phyloP scores from a whole-genome alignment of 2,329 filamentous ascomycete species.

The Fusarium verticillioides region DNA sequence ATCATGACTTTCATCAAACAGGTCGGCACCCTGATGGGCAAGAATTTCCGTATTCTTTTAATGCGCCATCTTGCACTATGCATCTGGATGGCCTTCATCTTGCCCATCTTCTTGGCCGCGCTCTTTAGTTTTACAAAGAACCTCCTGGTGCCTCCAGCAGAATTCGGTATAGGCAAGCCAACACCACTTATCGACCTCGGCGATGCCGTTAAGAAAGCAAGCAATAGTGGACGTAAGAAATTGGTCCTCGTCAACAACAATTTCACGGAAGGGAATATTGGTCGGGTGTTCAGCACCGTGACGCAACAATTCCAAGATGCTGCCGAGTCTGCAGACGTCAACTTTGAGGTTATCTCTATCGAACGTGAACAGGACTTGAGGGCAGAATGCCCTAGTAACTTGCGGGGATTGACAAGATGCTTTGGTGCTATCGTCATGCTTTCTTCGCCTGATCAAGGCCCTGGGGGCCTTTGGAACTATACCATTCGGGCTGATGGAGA shows the following conservation, averaged over 20 bases:
- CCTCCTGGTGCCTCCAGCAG: slow-evolving; percentile 81
- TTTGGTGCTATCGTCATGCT: slow-evolving; percentile 80
- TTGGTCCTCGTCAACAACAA: slow-evolving; percentile 85
- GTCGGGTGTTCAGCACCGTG: slow-evolving; percentile 73
- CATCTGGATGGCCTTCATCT: slow-evolving; percentile 66
- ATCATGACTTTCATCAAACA: slow-evolving; percentile 66
- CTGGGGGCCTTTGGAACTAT: slow-evolving; percentile 81
- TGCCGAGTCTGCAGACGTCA: slow-evolving; percentile 64
- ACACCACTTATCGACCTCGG: slow-evolving; percentile 71
- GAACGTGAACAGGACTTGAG: slow-evolving; percentile 67
- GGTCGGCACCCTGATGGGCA: slow-evolving; percentile 69
- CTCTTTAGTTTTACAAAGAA: slow-evolving; percentile 80
- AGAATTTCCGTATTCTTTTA: slow-evolving; percentile 70
- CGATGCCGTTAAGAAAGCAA: slow-evolving; percentile 69
- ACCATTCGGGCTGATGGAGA: slow-evolving; percentile 81
- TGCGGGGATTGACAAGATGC: slow-evolving; percentile 76
- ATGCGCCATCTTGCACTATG: slow-evolving; percentile 64
- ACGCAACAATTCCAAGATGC: slow-evolving; percentile 65
- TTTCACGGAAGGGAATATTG: slow-evolving; percentile 74
- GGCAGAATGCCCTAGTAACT: slow-evolving; percentile 69
- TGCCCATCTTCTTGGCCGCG: slow-evolving; percentile 67
- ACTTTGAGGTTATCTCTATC: slow-evolving; percentile 66
- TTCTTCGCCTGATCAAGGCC: slow-evolving; percentile 78
- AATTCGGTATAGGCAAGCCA: slow-evolving; percentile 76
- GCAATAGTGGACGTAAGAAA: slow-evolving; percentile 68